phyloP scores from a whole-genome alignment of 1,284 basidiomycete species.

The Cystobasidium slooffiae region DNA sequence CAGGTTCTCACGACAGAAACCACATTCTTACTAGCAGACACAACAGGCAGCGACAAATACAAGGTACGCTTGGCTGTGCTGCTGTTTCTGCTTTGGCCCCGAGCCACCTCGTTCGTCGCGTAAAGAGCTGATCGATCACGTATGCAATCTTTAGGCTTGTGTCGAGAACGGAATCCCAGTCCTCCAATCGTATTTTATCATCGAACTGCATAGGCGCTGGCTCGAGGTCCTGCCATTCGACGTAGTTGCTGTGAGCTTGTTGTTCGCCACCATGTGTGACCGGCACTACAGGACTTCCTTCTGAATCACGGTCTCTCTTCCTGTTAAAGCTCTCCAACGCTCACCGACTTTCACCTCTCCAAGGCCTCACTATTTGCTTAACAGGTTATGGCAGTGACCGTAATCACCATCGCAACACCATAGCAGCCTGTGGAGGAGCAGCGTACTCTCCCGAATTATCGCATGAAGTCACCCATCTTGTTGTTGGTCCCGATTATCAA shows the following conservation, averaged over 20 bases:
- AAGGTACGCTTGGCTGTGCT: not conserved
- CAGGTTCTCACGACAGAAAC: conserved; percentile 26
- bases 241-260: conserved; percentile 13
- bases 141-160: conserved; percentile 12
- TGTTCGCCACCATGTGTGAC: not conserved
- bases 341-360: conserved; percentile 29
- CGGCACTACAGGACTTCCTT: not conserved
- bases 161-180: conserved; percentile 41
- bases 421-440: conserved; percentile 29
- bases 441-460: conserved; percentile 23
- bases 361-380: conserved; percentile 37
- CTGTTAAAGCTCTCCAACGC: conserved; percentile 17
- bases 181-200: conserved; percentile 27
- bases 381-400: conserved; percentile 26
- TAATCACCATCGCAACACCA: conserved; percentile 12
- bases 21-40: conserved; percentile 35
- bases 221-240: not conserved
- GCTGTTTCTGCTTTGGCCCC: not conserved
- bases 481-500: conserved; percentile 18
- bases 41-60: conserved; percentile 37
- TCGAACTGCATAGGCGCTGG: conserved; percentile 31
- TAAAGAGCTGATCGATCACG: conserved; percentile 4
- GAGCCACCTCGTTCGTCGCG: not conserved
- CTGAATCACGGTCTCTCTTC: not conserved
- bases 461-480: conserved; percentile 33